phyloP scores from a whole-genome alignment of 2,329 filamentous ascomycete species.

The Colletotrichum lupini region DNA sequence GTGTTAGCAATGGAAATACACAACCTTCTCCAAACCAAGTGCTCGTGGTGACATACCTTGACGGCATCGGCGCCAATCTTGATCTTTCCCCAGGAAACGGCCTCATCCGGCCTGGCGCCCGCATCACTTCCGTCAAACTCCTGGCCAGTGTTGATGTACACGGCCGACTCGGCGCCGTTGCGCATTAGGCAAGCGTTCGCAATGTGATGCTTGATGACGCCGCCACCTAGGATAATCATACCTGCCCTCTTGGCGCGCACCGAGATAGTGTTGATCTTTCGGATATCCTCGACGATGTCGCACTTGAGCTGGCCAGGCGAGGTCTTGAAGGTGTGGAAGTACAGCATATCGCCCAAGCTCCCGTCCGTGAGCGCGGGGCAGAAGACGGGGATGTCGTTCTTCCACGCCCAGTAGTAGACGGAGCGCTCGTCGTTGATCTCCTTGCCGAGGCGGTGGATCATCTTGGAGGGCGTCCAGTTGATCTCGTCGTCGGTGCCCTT shows the following conservation, averaged over 20 bases:
- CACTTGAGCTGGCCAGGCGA: conserved; percentile 84
- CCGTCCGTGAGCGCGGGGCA: conserved; percentile 96
- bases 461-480: conserved; percentile 92
- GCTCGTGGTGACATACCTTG: conserved; percentile 69
- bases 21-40: neutral
- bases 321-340: conserved; percentile 95
- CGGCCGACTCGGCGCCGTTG: conserved; percentile 95
- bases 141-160: conserved; percentile 97
- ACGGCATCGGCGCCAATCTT: conserved; percentile 88
- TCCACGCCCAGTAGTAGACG: conserved; percentile 97
- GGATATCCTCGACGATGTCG: conserved; percentile 94
- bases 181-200: conserved; percentile 98
- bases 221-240: conserved; percentile 95
- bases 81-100: conserved; percentile 99
- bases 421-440: conserved; percentile 94
- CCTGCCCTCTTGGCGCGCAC: conserved; percentile 88
- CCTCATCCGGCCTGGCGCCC: conserved; percentile 93
- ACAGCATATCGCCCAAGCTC: conserved; percentile 95
- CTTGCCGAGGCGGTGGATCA: conserved; percentile 89
- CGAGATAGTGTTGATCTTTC: conserved; percentile 90
- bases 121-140: conserved; percentile 99
- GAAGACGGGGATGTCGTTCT: conserved; percentile 97
- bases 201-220: conserved; percentile 98
- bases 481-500: conserved; percentile 74
- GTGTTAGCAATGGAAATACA: neutral